Evolutionary conservation across 441 rosid genomes (phyloP), one percentile per base, ranked within the genome.

Genomic region (Mallotus japonicus): DNA sequence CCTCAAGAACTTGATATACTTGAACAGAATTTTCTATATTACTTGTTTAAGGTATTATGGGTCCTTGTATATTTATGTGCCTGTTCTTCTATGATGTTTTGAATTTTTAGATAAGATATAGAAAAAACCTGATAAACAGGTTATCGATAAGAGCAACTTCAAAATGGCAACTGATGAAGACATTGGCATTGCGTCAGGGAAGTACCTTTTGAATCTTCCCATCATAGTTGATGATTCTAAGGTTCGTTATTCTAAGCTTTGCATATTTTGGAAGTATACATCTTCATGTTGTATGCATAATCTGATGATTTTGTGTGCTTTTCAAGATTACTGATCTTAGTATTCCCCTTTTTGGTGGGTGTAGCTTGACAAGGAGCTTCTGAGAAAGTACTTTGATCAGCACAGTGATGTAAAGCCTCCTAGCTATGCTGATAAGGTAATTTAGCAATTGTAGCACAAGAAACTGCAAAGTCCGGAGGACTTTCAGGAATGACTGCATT

Each of bases 101-200:
- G 40, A 37, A 6, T 37, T 37, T 4, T 37, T 6, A 37, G 6
- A 37, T 37, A 37, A 37, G 40, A 37, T 37, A 37, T 37, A 4
- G 32, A 28, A 28, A 28, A 28, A 14, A 46, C 14, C 16, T 67
- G 65, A 40, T 63, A 4, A 59, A 49, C 82, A 89, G 90, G 92
- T 94, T 59, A 92, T 94, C 95, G 86, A 88, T 47, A 92, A 92
- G 85, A 94, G 98, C 81, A 89, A 92, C 81, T 94, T 94, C 79
- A 94, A 92, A 83, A 80, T 92, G 75, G 78, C 89, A 77, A 82
- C 91, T 1, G 82, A 92, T 77, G 96, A 88, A 42, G 98, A 94
- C 80, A 86, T 90, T 76, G 86, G 86, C 46, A 83, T 89, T 78
- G 98, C 97, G 69, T 82, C 95, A 34, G 97, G 89, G 61, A 95